Percentiles rank a stretch among this genome's conserved stretches.
phyloP scores from a whole-genome alignment of 106 monocot species.

The Triglochin maritima region DNA sequence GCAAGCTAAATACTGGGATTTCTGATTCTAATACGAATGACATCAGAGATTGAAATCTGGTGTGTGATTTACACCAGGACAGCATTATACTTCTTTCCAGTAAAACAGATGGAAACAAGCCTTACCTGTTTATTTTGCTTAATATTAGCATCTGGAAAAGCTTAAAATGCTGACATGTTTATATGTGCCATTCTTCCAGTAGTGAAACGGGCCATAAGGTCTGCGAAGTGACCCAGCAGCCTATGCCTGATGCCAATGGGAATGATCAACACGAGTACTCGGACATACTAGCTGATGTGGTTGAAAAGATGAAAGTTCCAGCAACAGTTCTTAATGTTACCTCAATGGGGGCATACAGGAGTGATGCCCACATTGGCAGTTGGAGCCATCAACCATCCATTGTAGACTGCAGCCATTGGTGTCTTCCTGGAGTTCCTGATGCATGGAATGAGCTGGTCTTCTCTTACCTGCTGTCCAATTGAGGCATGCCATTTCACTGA shows the following conservation, averaged over 20 bases:
- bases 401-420: constrained; percentile 96
- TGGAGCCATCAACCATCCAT: constrained; percentile 53
- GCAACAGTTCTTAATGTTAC: constrained; percentile 88
- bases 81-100: no score
- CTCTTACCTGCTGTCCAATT: constrained; percentile 41
- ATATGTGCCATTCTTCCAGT: constrained; percentile 16
- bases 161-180: no score
- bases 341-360: constrained; percentile 70
- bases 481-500: constrained; percentile 9
- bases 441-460: constrained; percentile 93
- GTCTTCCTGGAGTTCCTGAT: constrained; percentile 95
- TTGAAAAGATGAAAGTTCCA: constrained; percentile 43
- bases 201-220: constrained; percentile 37
- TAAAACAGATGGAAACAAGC: no score
- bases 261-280: constrained; percentile 53
- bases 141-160: no score
- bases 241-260: constrained; percentile 40
- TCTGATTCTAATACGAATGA: no score
- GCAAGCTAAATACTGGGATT: no score
- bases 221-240: constrained; percentile 53
- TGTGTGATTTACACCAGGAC: no score
- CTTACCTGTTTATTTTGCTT: no score
- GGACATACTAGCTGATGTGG: constrained; percentile 61
- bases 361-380: constrained; percentile 85
- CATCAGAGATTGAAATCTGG: no score